phyloP scores from a whole-genome alignment of 768 basidiomycete species.

The Collybiopsis confluens region DNA sequence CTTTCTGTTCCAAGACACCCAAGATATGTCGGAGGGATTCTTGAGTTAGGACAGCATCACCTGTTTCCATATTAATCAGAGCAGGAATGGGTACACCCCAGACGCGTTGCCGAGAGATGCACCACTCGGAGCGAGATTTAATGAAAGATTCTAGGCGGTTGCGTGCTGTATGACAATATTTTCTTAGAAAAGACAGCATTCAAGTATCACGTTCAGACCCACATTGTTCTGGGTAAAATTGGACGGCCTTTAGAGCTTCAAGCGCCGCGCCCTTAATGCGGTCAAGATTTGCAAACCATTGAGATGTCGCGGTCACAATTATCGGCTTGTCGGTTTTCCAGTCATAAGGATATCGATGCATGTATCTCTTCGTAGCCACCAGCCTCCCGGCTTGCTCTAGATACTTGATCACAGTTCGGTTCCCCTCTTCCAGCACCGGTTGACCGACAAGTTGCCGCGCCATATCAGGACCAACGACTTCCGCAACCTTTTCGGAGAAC shows the following conservation, averaged over 20 bases:
- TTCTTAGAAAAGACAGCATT: not conserved
- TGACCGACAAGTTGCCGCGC: conserved; percentile 54
- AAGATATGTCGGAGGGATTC: conserved; percentile 74
- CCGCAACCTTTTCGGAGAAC: conserved; percentile 56
- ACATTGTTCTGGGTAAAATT: conserved; percentile 79
- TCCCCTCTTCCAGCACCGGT: conserved; percentile 71
- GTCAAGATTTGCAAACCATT: conserved; percentile 96
- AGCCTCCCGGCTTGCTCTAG: conserved; percentile 55
- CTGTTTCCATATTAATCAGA: conserved; percentile 61
- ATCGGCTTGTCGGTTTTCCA: conserved; percentile 94
- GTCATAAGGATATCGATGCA: conserved; percentile 93
- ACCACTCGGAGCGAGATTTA: conserved; percentile 92
- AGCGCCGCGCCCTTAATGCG: conserved; percentile 77
- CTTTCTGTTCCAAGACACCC: conserved; percentile 62
- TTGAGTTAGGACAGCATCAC: conserved; percentile 58
- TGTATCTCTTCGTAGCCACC: conserved; percentile 63
- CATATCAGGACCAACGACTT: conserved; percentile 50
- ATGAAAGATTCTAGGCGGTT: conserved; percentile 88
- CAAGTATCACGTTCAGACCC: conserved; percentile 12
- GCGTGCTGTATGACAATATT: conserved; percentile 49
- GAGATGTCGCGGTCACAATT: conserved; percentile 88
- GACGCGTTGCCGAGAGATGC: conserved; percentile 93
- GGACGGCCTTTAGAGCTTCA: conserved; percentile 59
- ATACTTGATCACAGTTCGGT: conserved; percentile 58
- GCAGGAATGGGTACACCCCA: conserved; percentile 98